Conservation (phyloP, 2,329 filamentous ascomycete genomes). For the Sordariomycetes sp. region DNA sequence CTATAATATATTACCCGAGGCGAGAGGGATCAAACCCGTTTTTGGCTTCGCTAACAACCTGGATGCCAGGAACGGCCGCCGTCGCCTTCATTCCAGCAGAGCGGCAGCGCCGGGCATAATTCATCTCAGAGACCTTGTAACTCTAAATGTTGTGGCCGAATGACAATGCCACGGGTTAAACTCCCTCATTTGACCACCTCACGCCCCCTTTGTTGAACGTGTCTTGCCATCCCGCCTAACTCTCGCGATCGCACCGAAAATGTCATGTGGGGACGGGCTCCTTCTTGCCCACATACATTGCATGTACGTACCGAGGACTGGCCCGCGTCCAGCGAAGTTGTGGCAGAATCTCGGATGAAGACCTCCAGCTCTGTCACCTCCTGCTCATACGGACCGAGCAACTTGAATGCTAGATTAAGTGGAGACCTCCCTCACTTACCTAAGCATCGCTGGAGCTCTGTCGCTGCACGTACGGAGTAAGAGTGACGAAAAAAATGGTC, state of each 20-base stretch:
- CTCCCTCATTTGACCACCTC: neutral
- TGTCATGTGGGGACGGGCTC: neutral
- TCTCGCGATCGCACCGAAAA: neutral
- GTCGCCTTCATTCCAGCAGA: neutral
- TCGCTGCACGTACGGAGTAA: too few species aligned
- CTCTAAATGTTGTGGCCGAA: neutral
- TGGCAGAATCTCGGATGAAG: neutral
- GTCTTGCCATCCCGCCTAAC: neutral
- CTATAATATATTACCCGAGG: neutral
- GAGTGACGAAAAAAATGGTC: constrained; percentile 1
- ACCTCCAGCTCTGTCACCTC: neutral
- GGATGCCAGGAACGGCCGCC: neutral
- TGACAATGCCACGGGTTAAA: neutral
- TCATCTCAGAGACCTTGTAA: too few species aligned
- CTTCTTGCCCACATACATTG: too few species aligned
- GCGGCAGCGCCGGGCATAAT: neutral
- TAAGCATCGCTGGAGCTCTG: neutral
- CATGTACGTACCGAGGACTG: too few species aligned
- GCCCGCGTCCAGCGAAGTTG: neutral
- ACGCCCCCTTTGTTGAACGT: neutral
- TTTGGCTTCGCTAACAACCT: neutral
- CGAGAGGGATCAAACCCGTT: neutral
- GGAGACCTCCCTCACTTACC: neutral
- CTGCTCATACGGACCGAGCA: neutral
- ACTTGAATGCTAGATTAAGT: neutral